These are phyloP conservation scores for Rutstroemia sp. DNA, from an alignment of 2,329 filamentous ascomycete genomes.

Conservation along the genomic window DNA sequence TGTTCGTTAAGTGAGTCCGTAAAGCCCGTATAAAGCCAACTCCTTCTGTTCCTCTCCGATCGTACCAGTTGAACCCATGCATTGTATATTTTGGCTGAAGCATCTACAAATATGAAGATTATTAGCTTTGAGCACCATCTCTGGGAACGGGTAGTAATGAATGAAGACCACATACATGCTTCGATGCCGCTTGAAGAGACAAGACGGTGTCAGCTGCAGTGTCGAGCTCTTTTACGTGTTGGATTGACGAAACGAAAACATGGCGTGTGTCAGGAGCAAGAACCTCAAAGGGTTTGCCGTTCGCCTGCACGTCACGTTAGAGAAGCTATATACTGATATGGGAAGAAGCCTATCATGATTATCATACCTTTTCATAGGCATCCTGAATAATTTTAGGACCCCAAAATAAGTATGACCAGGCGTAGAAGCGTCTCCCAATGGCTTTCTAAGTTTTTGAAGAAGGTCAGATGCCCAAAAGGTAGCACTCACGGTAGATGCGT, in stretches of 20 bases:
- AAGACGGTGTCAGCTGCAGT: slow-evolving; percentile 6
- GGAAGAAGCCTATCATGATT: no score
- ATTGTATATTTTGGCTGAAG: slow-evolving; percentile 12
- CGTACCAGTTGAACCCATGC: slow-evolving; percentile 10
- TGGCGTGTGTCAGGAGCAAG: slow-evolving; percentile 5
- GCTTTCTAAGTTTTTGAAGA: no score
- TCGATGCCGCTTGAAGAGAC: slow-evolving; percentile 10
- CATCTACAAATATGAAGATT: not conserved
- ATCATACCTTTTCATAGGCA: no score
- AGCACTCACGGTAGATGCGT: no score
- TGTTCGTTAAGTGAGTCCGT: slow-evolving; percentile 7
- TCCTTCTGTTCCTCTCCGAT: slow-evolving; percentile 7
- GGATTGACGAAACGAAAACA: not conserved
- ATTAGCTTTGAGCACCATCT: not conserved
- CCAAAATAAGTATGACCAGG: no score
- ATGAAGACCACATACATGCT: slow-evolving; percentile 7
- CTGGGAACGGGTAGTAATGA: no score
- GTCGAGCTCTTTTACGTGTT: slow-evolving; percentile 9
- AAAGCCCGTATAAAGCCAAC: slow-evolving; percentile 6
- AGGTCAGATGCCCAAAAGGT: no score
- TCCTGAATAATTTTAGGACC: no score
- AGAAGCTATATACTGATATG: no score
- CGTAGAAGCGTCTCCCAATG: no score
- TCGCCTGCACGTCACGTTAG: no score
- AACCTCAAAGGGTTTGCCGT: not conserved